Conservation (phyloP, 768 basidiomycete species). For the Serendipita sp. region DNA sequence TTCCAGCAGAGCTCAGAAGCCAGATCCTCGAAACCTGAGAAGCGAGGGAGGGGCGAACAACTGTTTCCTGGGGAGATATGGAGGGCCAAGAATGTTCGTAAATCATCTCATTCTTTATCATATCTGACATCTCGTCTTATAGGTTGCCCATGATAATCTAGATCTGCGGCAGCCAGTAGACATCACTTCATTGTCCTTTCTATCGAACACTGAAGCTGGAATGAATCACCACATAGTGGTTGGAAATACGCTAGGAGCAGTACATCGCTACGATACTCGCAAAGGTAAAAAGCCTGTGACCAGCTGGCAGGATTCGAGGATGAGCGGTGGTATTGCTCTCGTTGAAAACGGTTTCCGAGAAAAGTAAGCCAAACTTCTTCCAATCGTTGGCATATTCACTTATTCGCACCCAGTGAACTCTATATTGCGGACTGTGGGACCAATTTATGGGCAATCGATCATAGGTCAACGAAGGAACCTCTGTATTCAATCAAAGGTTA, state of each 20-base stretch:
- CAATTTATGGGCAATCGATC: conserved; percentile 49
- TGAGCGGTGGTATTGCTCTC: conserved; percentile 43
- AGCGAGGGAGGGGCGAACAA: conserved; percentile 29
- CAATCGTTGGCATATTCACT: not conserved
- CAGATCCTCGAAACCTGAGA: conserved; percentile 34
- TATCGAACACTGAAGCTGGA: conserved; percentile 22
- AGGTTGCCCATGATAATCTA: conserved; percentile 62
- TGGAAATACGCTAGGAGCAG: conserved; percentile 60
- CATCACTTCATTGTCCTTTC: conserved; percentile 50
- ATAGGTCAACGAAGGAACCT: conserved; percentile 43
- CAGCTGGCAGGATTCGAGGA: conserved; percentile 45
- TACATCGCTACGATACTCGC: conserved; percentile 66
- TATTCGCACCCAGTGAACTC: conserved; percentile 33
- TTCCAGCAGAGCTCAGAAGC: conserved; percentile 18
- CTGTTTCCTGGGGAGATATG: conserved; percentile 58
- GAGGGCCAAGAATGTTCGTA: conserved; percentile 67
- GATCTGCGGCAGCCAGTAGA: conserved; percentile 65
- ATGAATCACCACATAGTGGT: conserved; percentile 37
- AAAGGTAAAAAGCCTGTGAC: conserved; percentile 50
- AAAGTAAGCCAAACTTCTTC: conserved; percentile 33
- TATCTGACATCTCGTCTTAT: not conserved
- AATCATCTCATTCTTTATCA: not conserved
- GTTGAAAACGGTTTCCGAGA: conserved; percentile 45
- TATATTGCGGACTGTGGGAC: conserved; percentile 54
- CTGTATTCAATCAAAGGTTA: conserved; percentile 54